phyloP scores from a whole-genome alignment of 148 eudicot species.

The Camellia japonica region DNA sequence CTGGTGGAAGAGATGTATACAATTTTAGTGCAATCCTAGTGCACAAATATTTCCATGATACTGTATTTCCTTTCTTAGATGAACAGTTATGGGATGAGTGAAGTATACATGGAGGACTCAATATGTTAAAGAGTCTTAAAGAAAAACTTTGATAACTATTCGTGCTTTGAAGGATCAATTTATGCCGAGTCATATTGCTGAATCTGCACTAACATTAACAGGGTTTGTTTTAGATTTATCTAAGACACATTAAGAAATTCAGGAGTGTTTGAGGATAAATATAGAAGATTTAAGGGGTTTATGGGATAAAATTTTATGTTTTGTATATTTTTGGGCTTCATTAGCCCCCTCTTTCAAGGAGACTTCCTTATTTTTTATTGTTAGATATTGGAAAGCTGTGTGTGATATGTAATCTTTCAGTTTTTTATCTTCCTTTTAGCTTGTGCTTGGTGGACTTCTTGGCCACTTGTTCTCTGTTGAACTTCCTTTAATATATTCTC shows the following conservation, averaged over 20 bases:
- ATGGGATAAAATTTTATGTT: no score
- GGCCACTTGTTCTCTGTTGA: no score
- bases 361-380: no score
- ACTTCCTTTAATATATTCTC: no score
- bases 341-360: no score
- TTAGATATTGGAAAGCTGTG: no score
- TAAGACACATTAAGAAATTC: background rate
- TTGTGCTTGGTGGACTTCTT: no score
- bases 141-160: background rate
- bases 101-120: background rate
- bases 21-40: background rate
- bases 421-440: no score
- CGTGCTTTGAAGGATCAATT: background rate
- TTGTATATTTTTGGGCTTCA: no score
- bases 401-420: no score
- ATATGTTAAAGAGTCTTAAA: background rate
- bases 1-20: background rate
- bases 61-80: background rate
- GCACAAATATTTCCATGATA: background rate
- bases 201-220: background rate
- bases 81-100: background rate
- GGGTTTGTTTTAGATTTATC: constrained; percentile 4
- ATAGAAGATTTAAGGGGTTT: no score
- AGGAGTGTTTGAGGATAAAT: no score
- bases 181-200: background rate